Base-by-base conservation (phyloP, 2,329 filamentous ascomycete genomes). In the Alternaria triticina region DNA sequence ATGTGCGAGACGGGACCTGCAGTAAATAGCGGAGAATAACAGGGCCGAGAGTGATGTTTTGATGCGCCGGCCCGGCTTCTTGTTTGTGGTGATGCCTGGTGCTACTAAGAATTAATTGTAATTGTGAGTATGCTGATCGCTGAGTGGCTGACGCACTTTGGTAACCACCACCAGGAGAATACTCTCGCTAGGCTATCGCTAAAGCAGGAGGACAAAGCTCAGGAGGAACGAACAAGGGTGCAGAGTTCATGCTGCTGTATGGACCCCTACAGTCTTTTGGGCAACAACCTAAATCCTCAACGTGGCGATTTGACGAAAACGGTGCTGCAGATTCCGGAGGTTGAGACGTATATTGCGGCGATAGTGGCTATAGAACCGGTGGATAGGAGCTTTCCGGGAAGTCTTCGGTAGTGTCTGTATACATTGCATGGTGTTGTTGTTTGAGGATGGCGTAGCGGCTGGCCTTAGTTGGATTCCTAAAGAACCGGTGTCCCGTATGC, bases 401-500 rank as follows among this genome's bases (percentile, higher is more conserved):
- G 33, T 46, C 25, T 10, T 57, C 46, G 47, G 56, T 46, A 49
- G 46, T 43, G 22, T 22, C 43, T 25, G 40, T 57, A 40, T 57
- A 50, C 54, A 17, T 57, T 63, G 52, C 60, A 60, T 49, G 60
- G 57, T 57, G 43, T 56, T 46, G 30, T 17, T 50, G 60, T 65
- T 60, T 60, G 60, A 63, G 57, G 44, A 36, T 54, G 46, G 30
- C 30, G 47, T 51, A 56, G 60, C 50, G 57, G 57, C 57, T 58
- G 49, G 30, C 54, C 40, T 61, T 66, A 56, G 64, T 51, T 54
- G 51, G 52, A 47, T 49, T 15, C 54, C 54, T 64, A 40, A 49
- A 45, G 59, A 51, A 49, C 65, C 67, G 45, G 67, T 52, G 64
- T 65, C 57, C 57, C 52, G 57, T 50, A 54, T 56, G 49, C 47